Conservation (phyloP, 2,329 filamentous ascomycete genomes). For the Balansia obtecta region DNA sequence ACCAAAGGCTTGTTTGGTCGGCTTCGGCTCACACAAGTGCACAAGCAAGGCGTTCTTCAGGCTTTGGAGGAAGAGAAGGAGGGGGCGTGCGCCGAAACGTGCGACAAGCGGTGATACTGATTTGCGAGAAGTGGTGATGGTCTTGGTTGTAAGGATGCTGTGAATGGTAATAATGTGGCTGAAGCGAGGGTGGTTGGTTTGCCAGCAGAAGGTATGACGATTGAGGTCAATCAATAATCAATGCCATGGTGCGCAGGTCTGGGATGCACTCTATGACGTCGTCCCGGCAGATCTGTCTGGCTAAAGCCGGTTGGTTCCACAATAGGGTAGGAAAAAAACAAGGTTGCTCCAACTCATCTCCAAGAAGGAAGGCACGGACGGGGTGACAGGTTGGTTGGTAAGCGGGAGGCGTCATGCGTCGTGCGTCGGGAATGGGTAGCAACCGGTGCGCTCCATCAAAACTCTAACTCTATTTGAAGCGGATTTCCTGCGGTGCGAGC, state of each 20-base stretch:
- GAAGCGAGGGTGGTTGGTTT: not conserved
- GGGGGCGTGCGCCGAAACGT: not conserved
- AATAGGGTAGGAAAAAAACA: not conserved
- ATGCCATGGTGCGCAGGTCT: not conserved
- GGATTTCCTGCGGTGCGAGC: no score
- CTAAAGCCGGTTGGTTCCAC: not conserved
- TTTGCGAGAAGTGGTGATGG: not conserved
- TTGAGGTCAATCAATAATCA: constrained; percentile 1
- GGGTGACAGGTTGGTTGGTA: no score
- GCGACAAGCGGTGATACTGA: not conserved
- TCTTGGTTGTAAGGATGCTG: not conserved
- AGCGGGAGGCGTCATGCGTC: no score
- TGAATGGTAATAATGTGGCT: not conserved
- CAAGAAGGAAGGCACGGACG: no score
- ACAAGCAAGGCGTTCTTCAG: not conserved
- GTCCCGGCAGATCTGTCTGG: not conserved
- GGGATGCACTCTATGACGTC: not conserved
- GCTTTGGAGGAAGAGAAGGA: no score
- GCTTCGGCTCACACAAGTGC: not conserved
- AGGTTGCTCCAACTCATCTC: not conserved
- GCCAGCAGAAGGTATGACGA: not conserved
- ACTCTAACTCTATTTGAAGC: no score
- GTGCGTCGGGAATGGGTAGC: not conserved
- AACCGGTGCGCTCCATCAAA: not conserved
- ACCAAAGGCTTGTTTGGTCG: not conserved